These are phyloP conservation scores for Chlamydomonas schloesseri DNA, from an alignment of 139 green algal genomes.

Conservation along the genomic window DNA sequence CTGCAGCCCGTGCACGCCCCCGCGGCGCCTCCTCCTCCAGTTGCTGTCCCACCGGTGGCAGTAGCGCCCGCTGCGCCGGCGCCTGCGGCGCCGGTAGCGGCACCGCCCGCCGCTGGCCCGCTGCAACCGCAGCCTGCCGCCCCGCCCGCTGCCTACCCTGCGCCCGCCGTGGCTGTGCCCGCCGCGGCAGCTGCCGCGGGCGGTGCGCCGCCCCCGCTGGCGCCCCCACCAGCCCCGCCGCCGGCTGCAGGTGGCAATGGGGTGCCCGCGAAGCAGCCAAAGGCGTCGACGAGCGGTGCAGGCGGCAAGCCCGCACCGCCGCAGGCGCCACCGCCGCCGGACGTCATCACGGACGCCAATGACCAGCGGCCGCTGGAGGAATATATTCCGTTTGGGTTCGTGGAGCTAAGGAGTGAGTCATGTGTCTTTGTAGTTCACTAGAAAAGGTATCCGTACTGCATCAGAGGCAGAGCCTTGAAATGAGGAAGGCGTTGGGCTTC, in stretches of 20 bases:
- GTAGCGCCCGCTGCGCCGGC: neutral
- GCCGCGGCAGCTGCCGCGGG: neutral
- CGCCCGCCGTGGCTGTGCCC: neutral
- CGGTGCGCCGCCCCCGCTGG: neutral
- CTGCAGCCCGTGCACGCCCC: no score
- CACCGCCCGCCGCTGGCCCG: neutral
- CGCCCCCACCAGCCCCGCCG: neutral
- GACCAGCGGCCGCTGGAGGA: neutral
- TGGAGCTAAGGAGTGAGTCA: slow-evolving; percentile 13
- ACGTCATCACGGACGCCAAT: neutral
- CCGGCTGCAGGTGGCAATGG: neutral
- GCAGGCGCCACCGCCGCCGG: neutral
- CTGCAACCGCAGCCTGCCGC: neutral
- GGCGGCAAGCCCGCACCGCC: neutral
- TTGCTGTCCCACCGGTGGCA: no score
- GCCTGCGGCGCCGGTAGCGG: neutral
- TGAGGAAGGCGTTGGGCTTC: no score
- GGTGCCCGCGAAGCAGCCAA: neutral
- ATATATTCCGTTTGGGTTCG: slow-evolving; percentile 42
- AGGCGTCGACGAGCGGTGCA: neutral
- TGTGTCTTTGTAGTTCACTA: neutral
- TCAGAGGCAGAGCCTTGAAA: no score
- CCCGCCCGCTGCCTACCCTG: neutral
- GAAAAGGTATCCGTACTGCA: neutral
- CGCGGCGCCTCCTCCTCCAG: no score